Evolutionary conservation across 2,329 filamentous ascomycete genomes (phyloP), one percentile per base, ranked within the genome.

Genomic region (Cordyceps cicadae): DNA sequence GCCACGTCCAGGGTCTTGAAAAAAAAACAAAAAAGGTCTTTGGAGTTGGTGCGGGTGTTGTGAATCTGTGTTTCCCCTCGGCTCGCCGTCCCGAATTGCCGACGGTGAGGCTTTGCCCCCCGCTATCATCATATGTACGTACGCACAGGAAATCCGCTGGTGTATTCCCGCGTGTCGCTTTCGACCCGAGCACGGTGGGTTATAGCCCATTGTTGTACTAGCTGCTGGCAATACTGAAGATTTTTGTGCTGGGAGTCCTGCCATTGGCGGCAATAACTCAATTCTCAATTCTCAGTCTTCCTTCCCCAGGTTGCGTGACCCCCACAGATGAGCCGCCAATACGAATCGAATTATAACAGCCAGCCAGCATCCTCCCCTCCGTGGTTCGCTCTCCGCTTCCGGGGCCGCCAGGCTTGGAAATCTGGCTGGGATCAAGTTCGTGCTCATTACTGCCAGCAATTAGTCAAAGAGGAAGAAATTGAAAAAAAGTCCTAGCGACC

Each of bases 61-160:
- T 37, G 9, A 15, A 43, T n/a, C 15, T 43, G 39, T 43, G 39
- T 43, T 34, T 34, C 49, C n/a, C 19, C 19, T 14, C 39, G 56
- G 39, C 49, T 49, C 49, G 56, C 45, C 39, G 49, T 59, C 56
- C 49, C 49, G 56, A 53, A 59, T 21, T 51, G 49, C 56, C 56
- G 50, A 15, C 41, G 17, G 34, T 37, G 34, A 37, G 34, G 34
- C 12, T 37, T 37, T 24, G 24, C 34, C 9, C 34, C 12, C 12
- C 29, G 29, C 34, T 11, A 37, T 37, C 32, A 24, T n/a, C n/a
- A n/a, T n/a, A n/a, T n/a, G n/a, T 34, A 34, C 3, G 32, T 34
- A 34, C 8, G 34, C 12, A 37, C 34, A 11, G 12, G 8, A 37
- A 14, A 11, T 14, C 34, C 14, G 34, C 34, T 37, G 34, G 8